Base-by-base conservation (phyloP, 495 filamentous ascomycete species). In the Corynascus novoguineensis region DNA sequence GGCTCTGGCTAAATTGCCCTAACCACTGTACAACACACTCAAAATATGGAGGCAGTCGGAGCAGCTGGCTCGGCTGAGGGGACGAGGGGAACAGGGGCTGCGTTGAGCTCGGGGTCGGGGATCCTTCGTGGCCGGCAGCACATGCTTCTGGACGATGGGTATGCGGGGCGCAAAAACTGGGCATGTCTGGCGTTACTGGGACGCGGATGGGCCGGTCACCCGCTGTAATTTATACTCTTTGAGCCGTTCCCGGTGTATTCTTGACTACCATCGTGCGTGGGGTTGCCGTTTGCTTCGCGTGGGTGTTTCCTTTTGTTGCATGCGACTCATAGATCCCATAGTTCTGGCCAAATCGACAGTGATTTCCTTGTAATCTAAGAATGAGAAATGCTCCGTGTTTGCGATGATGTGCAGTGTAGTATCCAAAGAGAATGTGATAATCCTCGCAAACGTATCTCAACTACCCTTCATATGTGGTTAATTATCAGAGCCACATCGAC, bases 1-100 rank as follows among this genome's bases (percentile, higher is more conserved):
- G 86, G 85, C 72, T 87, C 84, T 69, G 84, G 86, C 75, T 89
- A 89, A 87, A 82, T 64, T 55, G 46, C 61, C 61, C 55, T 47
- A 67, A 57, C 53, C 66, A 62, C 47, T 72, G 67, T 68, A 67
- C 61, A 66, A 67, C 64, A 67, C 57, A 58, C 59, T 63, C 54
- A 44, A 69, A 62, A n/a, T 66, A 64, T 65, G 63, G 58, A 50
- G 64, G 63, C 59, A 59, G 64, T 62, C 57, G 61, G 61, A 32
- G 46, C 45, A 34, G 57, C 24, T 53, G 53, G 34, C 51, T 50
- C 28, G 63, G 55, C 64, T 62, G 53, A 57, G 64, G 57, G 64
- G 59, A 29, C 22, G 54, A 63, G 17, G 22, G 37, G 56, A 46
- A 38, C 22, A 60, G 48, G 42, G 54, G 27, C 15, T 38, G 45